phyloP scores from a whole-genome alignment of 2,329 filamentous ascomycete species.

The Fusarium sp. region DNA sequence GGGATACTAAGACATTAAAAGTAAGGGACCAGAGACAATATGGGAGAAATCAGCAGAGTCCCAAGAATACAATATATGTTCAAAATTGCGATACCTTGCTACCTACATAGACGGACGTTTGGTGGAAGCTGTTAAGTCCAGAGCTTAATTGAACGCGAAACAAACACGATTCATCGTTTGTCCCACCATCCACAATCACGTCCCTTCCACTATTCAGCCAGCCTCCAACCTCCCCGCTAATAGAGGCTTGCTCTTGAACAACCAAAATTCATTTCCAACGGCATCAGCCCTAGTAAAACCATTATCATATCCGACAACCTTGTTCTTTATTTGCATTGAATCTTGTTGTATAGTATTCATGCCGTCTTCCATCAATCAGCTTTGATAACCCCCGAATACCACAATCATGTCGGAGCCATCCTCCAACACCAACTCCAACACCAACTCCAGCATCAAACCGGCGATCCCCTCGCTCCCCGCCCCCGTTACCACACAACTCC shows the following conservation, averaged over 20 bases:
- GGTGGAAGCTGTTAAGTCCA: not conserved
- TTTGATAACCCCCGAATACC: constrained; percentile 12
- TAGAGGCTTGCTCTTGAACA: constrained; percentile 9
- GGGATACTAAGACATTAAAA: constrained; percentile 2
- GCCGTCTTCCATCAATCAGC: constrained; percentile 4
- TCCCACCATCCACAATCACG: constrained; percentile 28
- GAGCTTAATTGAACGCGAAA: constrained; percentile 43
- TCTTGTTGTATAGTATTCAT: constrained; percentile 17
- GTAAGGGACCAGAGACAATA: not conserved
- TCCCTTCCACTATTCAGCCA: constrained; percentile 26
- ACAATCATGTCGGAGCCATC: constrained; percentile 44
- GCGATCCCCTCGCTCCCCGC: constrained; percentile 46
- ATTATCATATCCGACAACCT: constrained; percentile 7
- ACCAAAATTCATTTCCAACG: constrained; percentile 14
- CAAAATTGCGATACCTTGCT: not conserved
- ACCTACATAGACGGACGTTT: not conserved
- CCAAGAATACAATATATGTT: not conserved
- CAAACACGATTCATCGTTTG: constrained; percentile 40
- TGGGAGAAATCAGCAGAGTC: not conserved
- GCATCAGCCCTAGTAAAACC: constrained; percentile 26
- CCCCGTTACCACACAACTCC: constrained; percentile 61
- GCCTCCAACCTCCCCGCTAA: constrained; percentile 42
- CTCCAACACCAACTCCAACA: constrained; percentile 33
- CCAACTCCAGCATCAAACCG: constrained; percentile 34
- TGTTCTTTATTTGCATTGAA: constrained; percentile 5